Evolutionary conservation across 108 stramenopile genomes (phyloP), one percentile per base, ranked within the genome.

Genomic region (Skeletonema tropicum): DNA sequence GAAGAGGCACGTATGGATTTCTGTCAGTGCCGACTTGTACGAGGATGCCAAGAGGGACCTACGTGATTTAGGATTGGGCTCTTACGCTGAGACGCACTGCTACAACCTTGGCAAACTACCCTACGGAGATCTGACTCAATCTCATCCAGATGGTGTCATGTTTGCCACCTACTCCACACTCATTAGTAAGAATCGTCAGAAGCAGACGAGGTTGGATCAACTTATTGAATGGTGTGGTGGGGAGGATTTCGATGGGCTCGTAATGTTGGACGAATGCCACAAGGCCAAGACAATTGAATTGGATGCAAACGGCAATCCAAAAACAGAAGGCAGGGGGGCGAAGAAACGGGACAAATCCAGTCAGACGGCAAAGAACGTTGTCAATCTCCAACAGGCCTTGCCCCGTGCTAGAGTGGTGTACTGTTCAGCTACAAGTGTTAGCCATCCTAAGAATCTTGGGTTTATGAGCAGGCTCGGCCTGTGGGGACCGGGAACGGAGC

Each of bases 201-300:
- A 61, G 57, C 21, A 64, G 29, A 62, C 73, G 12, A 85, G 90
- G 11, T 49, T 90, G 23, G 84, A 84, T 31, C 89, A 91, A 73
- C 70, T 91, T 5, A 33, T 87, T 8, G 64, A 83, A 39, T 91
- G 89, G 88, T 83, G 82, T 64, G 88, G 86, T 17, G 69, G 65
- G 14, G 82, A 68, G 29, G 75, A 84, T 31, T 91, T 88, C 49
- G 87, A 89, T 67, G 88, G 87, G 29, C 82, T 85, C 29, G 57
- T 88, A 60, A 71, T 85, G 66, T 55, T 90, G 12, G 90, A 90
- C 36, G 90, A 90, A 66, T 88, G 88, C 62, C 90, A 90, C 81
- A 82, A 82, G 60, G 89, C 87, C 30, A 90, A 88, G 62, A 85
- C 83, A 30, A 70, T 87, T 48, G 76, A 79, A 60, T 63, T 85